A percentile compares a stretch with the other conserved stretches of the same genome.
phyloP scores from a whole-genome alignment of 257 asterid genomes.

The Solanum sejunctum region DNA sequence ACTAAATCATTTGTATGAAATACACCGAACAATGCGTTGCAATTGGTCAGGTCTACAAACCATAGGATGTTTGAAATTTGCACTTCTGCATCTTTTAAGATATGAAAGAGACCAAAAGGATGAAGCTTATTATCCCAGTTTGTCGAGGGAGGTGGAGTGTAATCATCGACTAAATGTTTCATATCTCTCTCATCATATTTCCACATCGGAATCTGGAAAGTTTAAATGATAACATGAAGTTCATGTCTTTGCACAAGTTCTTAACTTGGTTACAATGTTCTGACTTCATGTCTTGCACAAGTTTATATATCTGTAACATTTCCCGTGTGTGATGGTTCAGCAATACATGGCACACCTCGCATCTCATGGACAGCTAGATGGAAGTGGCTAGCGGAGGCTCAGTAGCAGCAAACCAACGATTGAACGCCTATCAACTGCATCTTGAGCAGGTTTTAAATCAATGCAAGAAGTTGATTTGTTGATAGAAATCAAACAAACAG shows the following conservation, averaged over 20 bases:
- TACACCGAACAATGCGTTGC: not conserved
- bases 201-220: not conserved
- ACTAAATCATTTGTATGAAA: not conserved
- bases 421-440: not conserved
- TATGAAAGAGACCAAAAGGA: not conserved
- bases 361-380: conserved; percentile 77
- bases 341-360: conserved; percentile 87
- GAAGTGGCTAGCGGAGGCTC: conserved; percentile 45
- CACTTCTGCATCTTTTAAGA: not conserved
- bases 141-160: not conserved
- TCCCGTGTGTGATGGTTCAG: conserved; percentile 15
- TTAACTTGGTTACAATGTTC: not conserved
- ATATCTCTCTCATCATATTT: not conserved
- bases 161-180: not conserved
- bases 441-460: not conserved
- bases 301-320: not conserved
- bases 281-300: not conserved
- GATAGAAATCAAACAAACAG: not conserved
- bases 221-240: too few relatives aligned
- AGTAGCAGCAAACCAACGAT: not conserved
- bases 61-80: not conserved
- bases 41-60: not conserved
- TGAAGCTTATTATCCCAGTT: not conserved
- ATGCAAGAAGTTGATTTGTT: not conserved
- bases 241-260: not conserved